Evolutionary conservation across 2,329 filamentous ascomycete genomes (phyloP), one percentile per base, ranked within the genome.

Genomic region (Coleophoma cylindrospora): DNA sequence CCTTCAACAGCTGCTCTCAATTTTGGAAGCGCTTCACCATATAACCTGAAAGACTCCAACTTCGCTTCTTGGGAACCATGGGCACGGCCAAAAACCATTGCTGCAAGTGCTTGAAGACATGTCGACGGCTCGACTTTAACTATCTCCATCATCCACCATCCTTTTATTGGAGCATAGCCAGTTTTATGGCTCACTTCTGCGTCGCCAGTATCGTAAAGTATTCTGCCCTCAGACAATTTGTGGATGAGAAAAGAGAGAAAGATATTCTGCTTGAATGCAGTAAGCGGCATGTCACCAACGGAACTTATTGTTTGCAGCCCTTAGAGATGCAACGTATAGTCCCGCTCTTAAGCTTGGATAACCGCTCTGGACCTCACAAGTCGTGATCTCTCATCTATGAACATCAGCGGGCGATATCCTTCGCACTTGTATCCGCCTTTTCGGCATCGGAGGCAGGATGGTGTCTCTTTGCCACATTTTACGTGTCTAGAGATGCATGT

Each of bases 401-500:
- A 49, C 6, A 13, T 43, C 15, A 49, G 17, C 10, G 27, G 9
- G 9, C 22, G 56, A 51, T 70, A 71, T 10, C 67, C 67, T 34
- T 67, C 61, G 47, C 69, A 71, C 6, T 61, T 47, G 45, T 69
- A 64, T 33, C 63, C 61, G 33, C 64, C 67, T n/a, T 61, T 60
- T 21, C 67, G 50, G 45, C 68, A 71, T 17, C 66, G 64, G 27
- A 63, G 61, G 40, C 69, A 72, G 5, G 58, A 58, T 9, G 68
- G 69, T 4, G 58, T 61, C 2, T 56, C 57, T 34, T 66, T 54
- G 40, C 70, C 67, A 40, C 67, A 70, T 38, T 52, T 51, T 13
- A 54, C 47, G 32, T 44, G 46, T 19, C 65, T 55, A 47, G 66
- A 60, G 33, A 62, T 61, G 45, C 65, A 68, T 40, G 64, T 60